Evolutionary conservation across 495 filamentous ascomycete species (phyloP).

Genomic region (Xeromyces bisporus): DNA sequence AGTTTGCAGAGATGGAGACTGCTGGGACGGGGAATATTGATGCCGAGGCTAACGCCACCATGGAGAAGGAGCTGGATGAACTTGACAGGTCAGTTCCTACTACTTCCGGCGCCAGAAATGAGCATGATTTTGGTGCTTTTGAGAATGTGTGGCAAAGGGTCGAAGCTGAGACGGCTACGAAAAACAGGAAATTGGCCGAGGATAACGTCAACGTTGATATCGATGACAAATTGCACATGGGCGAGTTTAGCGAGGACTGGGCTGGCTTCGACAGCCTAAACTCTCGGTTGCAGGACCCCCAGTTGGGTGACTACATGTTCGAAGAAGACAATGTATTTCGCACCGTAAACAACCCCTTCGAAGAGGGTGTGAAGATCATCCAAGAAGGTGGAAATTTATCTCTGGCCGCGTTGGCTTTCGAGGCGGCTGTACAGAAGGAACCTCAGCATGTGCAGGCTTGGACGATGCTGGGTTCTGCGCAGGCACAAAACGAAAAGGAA

Average conservation of each 20-base stretch:
- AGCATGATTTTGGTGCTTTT: constrained; percentile 58
- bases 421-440: constrained; percentile 84
- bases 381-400: constrained; percentile 84
- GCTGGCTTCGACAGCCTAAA: constrained; percentile 51
- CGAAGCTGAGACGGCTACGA: constrained; percentile 59
- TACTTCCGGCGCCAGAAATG: constrained; percentile 10
- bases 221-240: constrained; percentile 41
- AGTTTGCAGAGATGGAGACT: constrained; percentile 79
- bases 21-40: constrained; percentile 46
- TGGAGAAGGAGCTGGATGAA: constrained; percentile 78
- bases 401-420: constrained; percentile 88
- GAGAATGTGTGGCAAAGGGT: constrained; percentile 79
- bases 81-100: constrained; percentile 66
- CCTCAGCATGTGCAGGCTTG: constrained; percentile 79
- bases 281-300: constrained; percentile 47
- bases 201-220: constrained; percentile 40
- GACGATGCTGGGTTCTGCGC: constrained; percentile 75
- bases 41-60: constrained; percentile 53
- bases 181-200: constrained; percentile 50
- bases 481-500: constrained; percentile 98
- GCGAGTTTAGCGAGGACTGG: constrained; percentile 53
- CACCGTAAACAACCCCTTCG: constrained; percentile 60
- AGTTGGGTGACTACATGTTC: constrained; percentile 80
- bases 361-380: constrained; percentile 82
- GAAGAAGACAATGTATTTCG: constrained; percentile 84